Evolutionary conservation across 352 stramenopile genomes (phyloP).

Genomic region (Phytophthora pluvialis): DNA sequence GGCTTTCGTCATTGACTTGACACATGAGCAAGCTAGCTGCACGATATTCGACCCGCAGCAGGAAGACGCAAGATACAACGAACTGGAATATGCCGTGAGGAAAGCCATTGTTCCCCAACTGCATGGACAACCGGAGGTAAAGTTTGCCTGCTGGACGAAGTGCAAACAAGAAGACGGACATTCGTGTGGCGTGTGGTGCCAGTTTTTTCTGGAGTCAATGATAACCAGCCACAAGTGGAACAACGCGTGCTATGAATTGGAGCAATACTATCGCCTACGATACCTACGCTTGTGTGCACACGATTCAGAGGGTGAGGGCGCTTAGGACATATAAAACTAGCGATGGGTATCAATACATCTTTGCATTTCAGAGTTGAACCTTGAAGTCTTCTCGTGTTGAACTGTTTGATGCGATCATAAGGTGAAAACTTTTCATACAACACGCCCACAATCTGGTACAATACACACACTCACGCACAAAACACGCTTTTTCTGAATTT

Average conservation of each 20-base stretch:
- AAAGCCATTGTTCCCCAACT: constrained; percentile 5
- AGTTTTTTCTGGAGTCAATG: constrained; percentile 25
- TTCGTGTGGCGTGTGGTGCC: constrained; percentile 17
- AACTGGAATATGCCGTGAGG: neutral
- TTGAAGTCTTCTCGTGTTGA: neutral
- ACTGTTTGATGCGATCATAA: neutral
- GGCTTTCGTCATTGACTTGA: constrained; percentile 13
- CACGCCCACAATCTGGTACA: neutral
- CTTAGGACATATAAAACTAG: neutral
- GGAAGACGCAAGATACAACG: neutral
- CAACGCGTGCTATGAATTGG: constrained; percentile 6
- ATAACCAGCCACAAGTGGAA: constrained; percentile 10
- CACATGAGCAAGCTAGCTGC: neutral
- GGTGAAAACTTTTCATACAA: neutral
- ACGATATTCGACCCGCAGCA: constrained; percentile 17
- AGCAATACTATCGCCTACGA: constrained; percentile 14
- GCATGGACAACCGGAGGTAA: neutral
- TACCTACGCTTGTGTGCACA: constrained; percentile 7
- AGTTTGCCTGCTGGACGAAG: neutral
- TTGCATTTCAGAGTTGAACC: neutral
- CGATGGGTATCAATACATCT: neutral
- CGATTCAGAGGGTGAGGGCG: neutral
- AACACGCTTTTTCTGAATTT: neutral
- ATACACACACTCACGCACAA: neutral
- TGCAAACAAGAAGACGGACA: constrained; percentile 12